Evolutionary conservation across 202 grass and related monocot species (phyloP).

Genomic region (Tripidium arundinaceum): DNA sequence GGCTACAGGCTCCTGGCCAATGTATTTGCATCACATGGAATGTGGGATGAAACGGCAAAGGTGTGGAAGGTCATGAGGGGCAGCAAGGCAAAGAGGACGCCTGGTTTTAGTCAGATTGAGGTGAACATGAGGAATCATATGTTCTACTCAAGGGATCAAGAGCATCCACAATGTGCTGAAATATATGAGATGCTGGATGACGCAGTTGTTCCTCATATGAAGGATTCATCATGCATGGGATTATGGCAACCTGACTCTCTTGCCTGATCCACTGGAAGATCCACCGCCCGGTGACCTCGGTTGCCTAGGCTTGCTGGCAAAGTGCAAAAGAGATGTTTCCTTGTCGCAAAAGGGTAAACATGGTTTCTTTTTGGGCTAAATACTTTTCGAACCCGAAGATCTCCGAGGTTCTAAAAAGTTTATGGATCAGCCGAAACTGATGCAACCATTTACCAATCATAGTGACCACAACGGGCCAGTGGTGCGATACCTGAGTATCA

Average conservation of each 20-base stretch:
- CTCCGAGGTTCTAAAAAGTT: too few relatives aligned
- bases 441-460: not conserved
- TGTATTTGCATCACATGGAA: conserved; percentile 36
- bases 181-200: conserved; percentile 48
- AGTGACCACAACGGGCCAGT: not conserved
- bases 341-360: too few relatives aligned
- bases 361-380: too few relatives aligned
- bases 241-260: not conserved
- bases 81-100: conserved; percentile 35
- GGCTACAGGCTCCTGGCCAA: conserved; percentile 47
- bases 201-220: conserved; percentile 36
- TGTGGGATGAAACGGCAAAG: conserved; percentile 39
- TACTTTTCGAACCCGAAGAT: too few relatives aligned
- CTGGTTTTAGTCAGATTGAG: conserved; percentile 48
- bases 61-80: conserved; percentile 51
- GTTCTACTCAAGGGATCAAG: conserved; percentile 46
- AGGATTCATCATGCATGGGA: not conserved
- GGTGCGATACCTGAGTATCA: not conserved
- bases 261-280: not conserved
- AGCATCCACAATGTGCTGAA: conserved; percentile 39
- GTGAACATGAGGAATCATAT: conserved; percentile 30
- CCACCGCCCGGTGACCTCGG: not conserved
- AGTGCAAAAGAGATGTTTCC: not conserved
- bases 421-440: not conserved
- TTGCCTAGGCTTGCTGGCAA: not conserved